Base-by-base conservation (phyloP, 345 rosid genomes). In the Boechera stricta region DNA sequence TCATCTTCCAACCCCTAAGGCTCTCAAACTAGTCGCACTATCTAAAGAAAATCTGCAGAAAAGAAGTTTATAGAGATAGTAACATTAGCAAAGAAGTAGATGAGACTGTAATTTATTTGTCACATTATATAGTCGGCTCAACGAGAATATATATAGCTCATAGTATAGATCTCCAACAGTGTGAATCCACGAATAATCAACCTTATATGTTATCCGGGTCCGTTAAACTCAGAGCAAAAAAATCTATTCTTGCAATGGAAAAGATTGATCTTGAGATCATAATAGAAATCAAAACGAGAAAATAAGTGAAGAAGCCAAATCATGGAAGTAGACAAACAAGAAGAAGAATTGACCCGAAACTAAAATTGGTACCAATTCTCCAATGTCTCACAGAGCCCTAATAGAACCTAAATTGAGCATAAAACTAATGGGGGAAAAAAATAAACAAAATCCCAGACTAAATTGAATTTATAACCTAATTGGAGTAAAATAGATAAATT, bases 1-100 rank as follows among this genome's bases (percentile, higher is more conserved):
- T 87, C 96, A 89, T 94, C 47, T 72, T 75, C 47, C 64, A 56
- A 3, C 70, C 75, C 73, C 63, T 51, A 55, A 7, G 39, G 49
- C 65, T 60, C 33, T 10, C 42, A 63, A 41, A 24, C 61, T 44
- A 59, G 35, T 49, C 56, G 18, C 42, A 51, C 29, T 52, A 32
- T 53, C 59, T 57, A 60, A n/a, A 53, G 5, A 54, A 18, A 32
- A 42, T 59, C 70, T 68, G 69, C 63, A 52, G 45, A 33, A 9
- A 58, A 26, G 2, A 53, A 36, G 2, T 48, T 36, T 2, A 33
- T 18, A n/a, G 0, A 35, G 33, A 29, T 4, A 18, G 4, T 8
- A 51, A 18, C 12, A 2, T 52, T 12, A 67, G 49, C 61, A 52
- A 36, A 52, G 1, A 64, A 44, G 54, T 15, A 65, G 24, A 28